Base-by-base conservation (phyloP, 192 early-diverging fungal genomes). In the Chytriomyces sp. region DNA sequence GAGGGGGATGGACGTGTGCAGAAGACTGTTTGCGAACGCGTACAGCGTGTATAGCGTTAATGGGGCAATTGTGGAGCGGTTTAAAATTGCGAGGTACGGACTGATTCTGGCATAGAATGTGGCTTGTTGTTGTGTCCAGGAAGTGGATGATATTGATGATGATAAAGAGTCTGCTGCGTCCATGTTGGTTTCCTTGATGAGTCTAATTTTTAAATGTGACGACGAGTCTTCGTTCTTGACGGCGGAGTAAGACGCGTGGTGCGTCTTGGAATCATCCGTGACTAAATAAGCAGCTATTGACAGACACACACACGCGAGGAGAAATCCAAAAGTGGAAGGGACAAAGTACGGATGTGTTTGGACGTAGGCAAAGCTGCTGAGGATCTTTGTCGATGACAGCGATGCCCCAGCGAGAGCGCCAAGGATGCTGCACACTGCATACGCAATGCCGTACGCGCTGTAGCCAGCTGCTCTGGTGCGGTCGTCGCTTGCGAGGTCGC, bases 381-480 rank as follows among this genome's bases (percentile, higher is more conserved):
- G 75, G 11, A 84, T 50, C 7, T 7, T 2, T 24, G 68, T 53
- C 64, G 81, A 77, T 23, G 74, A 67, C 20, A 84, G 75, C 43
- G 72, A 71, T 13, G 75, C 83, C 1, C 83, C 83, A 1, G 71
- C 13, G 5, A 81, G 53, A 13, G 83, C 68, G 6, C 83, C 83
- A 28, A 47, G 16, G 50, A 84, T 79, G 10, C 74, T 73, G 10
- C 80, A 80, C 8, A 62, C 20, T 8, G 62, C 64, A 66, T 79
- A 81, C 1, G 72, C 80, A 24, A 84, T 75, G 5, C 83, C 83
- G 60, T 84, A 84, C 0, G 77, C 78, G 61, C 74, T 74, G 66
- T 81, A 84, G 0, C 78, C 83, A 50, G 61, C 50, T 0, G 83
- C 83, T 13, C 79, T 57, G 23, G 73, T 68, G 9, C 35, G 18